Base-by-base conservation (phyloP, 2,329 filamentous ascomycete genomes). In the Dissoconium aciculare region DNA sequence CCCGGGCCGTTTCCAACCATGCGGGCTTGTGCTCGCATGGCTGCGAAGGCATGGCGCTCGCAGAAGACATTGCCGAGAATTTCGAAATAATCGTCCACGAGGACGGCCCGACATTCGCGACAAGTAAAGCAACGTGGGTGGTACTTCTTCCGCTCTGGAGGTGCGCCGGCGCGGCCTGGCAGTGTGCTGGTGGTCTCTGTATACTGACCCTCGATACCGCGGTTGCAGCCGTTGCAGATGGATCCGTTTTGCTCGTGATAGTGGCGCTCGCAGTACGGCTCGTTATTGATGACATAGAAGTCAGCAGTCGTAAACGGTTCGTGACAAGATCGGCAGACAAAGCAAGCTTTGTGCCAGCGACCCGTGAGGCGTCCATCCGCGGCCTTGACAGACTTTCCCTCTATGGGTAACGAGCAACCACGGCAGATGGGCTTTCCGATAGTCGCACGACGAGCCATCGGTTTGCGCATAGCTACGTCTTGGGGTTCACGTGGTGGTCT, bases 271-370 rank as follows among this genome's bases (percentile, higher is more conserved):
- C 89, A 95, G 57, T 87, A 94, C 0, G 89, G 89, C 36, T 73
- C 67, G 56, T 98, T 83, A 41, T 78, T 60, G 36, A 84, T 70
- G 8, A 98, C 85, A 52, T 98, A 98, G 47, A 95, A 95, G 36
- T 89, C 84, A 2, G 82, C 71, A 0, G 84, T 92, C 12, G 74
- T 64, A 50, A 95, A 98, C 1, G 84, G 77, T 32, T 74, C 67
- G 8, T 65, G 63, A 60, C 89, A 98, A 1, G 78, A 84, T 4
- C 73, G 71, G 64, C 89, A 98, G 8, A 87, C 80, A 51, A 98
- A 95, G 54, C 87, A 98, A 4, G 78, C 70, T 54, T 91, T 92
- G 64, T 98, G 89, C 55, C 93, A 98, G 40, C 84, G 77, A 6
- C 89, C 89, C 0, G 82, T 92, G 14, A 98, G 64, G 14, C 85